Evolutionary conservation across 345 rosid species (phyloP).

Genomic region (Populus tremula): DNA sequence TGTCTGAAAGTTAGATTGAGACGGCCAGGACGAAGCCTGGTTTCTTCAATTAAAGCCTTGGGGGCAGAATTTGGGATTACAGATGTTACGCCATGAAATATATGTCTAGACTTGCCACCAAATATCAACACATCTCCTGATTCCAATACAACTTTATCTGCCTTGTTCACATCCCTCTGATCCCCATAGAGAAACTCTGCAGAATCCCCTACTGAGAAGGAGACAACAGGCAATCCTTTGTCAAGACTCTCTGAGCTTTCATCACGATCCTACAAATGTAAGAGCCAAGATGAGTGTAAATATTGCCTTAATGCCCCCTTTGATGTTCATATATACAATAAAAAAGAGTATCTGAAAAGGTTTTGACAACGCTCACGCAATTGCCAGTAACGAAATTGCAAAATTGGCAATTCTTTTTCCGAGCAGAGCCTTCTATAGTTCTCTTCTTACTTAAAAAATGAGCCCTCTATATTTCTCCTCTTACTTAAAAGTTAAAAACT

Average conservation of each 20-base stretch:
- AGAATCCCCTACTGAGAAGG: constrained; percentile 15
- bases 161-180: constrained; percentile 7
- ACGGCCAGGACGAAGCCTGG: constrained; percentile 15
- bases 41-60: constrained; percentile 1
- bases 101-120: constrained; percentile 17
- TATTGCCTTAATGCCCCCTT: neutral
- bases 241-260: constrained; percentile 12
- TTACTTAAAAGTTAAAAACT: too few relatives aligned
- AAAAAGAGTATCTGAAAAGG: too few relatives aligned
- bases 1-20: constrained; percentile 25
- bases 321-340: neutral
- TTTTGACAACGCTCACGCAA: too few relatives aligned
- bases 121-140: constrained; percentile 23
- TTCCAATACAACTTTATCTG: constrained; percentile 13
- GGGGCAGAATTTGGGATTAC: constrained; percentile 17
- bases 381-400: too few relatives aligned
- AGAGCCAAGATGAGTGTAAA: neutral
- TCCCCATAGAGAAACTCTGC: constrained; percentile 21
- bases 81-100: constrained; percentile 16
- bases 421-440: too few relatives aligned
- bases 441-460: too few relatives aligned
- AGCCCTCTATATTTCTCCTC: too few relatives aligned
- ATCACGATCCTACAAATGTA: constrained; percentile 18
- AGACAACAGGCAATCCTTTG: constrained; percentile 16
- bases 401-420: too few relatives aligned